Evolutionary conservation across 495 filamentous ascomycete genomes (phyloP).

Genomic region (Geopyxis carbonaria): DNA sequence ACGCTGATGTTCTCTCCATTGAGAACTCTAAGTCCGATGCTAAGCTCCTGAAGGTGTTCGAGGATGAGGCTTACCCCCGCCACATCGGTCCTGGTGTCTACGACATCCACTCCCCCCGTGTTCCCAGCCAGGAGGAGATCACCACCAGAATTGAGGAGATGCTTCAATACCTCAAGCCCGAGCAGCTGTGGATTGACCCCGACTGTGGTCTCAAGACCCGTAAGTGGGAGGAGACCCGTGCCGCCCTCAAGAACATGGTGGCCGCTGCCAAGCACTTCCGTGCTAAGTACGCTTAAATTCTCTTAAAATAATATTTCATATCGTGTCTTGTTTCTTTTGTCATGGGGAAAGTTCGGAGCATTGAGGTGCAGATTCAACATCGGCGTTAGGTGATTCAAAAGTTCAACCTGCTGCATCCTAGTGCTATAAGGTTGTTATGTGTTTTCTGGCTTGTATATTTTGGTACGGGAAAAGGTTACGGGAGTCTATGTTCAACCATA

Average conservation of each 20-base stretch:
- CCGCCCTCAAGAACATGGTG: conserved; percentile 81
- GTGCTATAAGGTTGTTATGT: too few relatives aligned
- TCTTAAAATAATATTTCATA: conserved; percentile 8
- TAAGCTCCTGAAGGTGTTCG: conserved; percentile 96
- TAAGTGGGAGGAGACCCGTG: conserved; percentile 91
- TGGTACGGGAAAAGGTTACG: too few relatives aligned
- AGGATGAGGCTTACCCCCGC: conserved; percentile 85
- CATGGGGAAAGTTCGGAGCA: background rate
- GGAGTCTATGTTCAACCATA: too few relatives aligned
- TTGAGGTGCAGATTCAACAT: conserved; percentile 42
- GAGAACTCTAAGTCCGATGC: conserved; percentile 99
- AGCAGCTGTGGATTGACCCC: conserved; percentile 97
- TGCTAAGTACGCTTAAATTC: conserved; percentile 49
- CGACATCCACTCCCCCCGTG: conserved; percentile 97
- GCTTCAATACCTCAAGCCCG: conserved; percentile 79
- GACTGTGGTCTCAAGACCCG: conserved; percentile 98
- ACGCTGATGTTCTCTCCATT: conserved; percentile 94
- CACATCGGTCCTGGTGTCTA: conserved; percentile 99
- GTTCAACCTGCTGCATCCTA: too few relatives aligned
- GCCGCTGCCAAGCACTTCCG: conserved; percentile 93
- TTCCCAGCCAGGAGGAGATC: conserved; percentile 90
- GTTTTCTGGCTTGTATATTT: too few relatives aligned
- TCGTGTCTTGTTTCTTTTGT: conserved; percentile 9
- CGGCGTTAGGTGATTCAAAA: conserved; percentile 28
- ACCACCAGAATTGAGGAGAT: conserved; percentile 93